Evolutionary conservation across 2,329 filamentous ascomycete species (phyloP).

Genomic region (Volutella citrinella): DNA sequence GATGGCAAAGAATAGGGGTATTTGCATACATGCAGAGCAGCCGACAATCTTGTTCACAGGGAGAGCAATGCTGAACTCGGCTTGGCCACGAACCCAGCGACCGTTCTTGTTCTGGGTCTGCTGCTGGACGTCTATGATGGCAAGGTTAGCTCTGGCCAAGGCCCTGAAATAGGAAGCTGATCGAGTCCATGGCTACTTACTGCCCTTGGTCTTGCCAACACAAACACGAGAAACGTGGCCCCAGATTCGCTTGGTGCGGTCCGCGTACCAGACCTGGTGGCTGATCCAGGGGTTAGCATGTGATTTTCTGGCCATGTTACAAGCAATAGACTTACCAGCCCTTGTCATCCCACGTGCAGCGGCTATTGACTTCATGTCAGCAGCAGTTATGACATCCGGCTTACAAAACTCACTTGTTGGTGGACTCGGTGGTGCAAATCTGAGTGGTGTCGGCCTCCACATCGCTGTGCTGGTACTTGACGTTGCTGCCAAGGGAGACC

Average conservation of each 20-base stretch:
- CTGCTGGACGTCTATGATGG: slow-evolving; percentile 9
- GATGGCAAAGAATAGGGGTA: no score
- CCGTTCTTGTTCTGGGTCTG: slow-evolving; percentile 9
- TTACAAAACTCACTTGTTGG: slow-evolving; percentile 8
- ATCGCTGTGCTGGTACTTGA: slow-evolving; percentile 7
- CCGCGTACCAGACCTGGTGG: slow-evolving; percentile 8
- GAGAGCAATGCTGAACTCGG: slow-evolving; percentile 13
- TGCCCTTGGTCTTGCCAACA: slow-evolving; percentile 1
- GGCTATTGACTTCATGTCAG: not conserved
- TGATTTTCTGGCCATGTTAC: no score
- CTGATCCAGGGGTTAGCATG: no score
- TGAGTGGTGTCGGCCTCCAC: not conserved
- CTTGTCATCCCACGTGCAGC: slow-evolving; percentile 6
- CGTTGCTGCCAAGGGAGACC: slow-evolving; percentile 2
- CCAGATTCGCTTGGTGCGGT: slow-evolving; percentile 11
- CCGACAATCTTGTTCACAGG: slow-evolving; percentile 11
- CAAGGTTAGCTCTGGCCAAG: no score
- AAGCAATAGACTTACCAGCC: no score
- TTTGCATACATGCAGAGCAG: no score
- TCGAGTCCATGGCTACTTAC: no score
- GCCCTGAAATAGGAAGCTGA: no score
- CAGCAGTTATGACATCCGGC: no score
- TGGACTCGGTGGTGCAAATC: slow-evolving; percentile 7
- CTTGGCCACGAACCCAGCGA: slow-evolving; percentile 9
- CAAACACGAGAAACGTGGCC: slow-evolving; percentile 10